phyloP scores from a whole-genome alignment of 1,284 basidiomycete genomes.

The Inonotus hispidus region DNA sequence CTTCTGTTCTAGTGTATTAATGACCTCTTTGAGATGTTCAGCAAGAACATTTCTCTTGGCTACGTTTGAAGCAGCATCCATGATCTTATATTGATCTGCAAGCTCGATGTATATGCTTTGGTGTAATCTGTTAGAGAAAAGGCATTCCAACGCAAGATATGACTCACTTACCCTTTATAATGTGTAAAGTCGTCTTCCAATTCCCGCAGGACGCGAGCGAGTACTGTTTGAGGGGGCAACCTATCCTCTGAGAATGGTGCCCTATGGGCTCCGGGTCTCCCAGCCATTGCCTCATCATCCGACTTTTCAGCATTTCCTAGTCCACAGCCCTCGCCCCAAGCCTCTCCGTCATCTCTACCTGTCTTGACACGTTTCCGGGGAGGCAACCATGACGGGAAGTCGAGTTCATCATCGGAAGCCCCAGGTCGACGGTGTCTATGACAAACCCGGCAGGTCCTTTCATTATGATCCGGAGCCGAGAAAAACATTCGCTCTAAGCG shows the following conservation, averaged over 20 bases:
- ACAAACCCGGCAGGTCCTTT: conserved; percentile 61
- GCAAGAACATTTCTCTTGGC: conserved; percentile 78
- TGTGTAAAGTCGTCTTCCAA: conserved; percentile 88
- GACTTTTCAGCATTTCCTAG: conserved; percentile 34
- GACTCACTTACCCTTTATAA: conserved; percentile 67
- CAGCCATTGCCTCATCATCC: conserved; percentile 33
- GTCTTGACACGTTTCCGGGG: conserved; percentile 16
- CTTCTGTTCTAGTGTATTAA: conserved; percentile 85
- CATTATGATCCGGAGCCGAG: conserved; percentile 66
- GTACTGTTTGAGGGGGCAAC: conserved; percentile 77
- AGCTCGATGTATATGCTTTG: conserved; percentile 80
- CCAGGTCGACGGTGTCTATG: conserved; percentile 37
- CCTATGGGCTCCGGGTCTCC: conserved; percentile 18
- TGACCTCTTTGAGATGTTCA: conserved; percentile 81
- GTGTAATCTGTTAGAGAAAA: conserved; percentile 12
- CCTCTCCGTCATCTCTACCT: conserved; percentile 18
- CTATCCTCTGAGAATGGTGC: conserved; percentile 30
- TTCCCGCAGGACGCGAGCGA: conserved; percentile 73
- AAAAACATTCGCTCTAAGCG: conserved; percentile 78
- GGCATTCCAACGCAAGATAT: conserved; percentile 9
- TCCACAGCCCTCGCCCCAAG: conserved; percentile 6
- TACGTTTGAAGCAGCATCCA: conserved; percentile 78
- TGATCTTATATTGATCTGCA: conserved; percentile 83
- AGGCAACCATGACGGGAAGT: conserved; percentile 26
- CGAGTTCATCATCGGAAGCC: conserved; percentile 19